Evolutionary conservation across 2,329 filamentous ascomycete genomes (phyloP).

Genomic region (Chrysosporium keratinophilum): DNA sequence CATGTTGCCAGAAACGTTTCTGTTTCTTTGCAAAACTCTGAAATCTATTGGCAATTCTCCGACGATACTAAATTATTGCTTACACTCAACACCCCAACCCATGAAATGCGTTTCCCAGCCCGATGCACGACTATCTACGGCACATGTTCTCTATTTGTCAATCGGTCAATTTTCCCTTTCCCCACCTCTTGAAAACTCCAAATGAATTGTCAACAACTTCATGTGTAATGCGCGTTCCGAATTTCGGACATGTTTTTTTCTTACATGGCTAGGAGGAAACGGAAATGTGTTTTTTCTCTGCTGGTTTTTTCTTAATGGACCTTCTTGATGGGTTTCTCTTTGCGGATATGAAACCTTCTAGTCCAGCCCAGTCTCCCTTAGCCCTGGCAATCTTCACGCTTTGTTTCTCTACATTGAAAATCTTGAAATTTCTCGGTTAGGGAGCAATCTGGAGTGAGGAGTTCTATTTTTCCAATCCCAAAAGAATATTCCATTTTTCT

Average conservation of each 20-base stretch:
- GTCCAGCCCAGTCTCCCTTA: background rate
- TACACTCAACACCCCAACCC: background rate
- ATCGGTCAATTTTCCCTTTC: background rate
- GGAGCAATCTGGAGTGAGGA: slow-evolving; percentile 13
- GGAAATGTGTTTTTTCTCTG: background rate
- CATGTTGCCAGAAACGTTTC: background rate
- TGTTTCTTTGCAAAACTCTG: background rate
- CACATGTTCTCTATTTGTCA: background rate
- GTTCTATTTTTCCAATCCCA: slow-evolving; percentile 6
- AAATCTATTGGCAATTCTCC: too few species aligned
- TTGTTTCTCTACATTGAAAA: slow-evolving; percentile 8
- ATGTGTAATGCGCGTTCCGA: slow-evolving; percentile 1
- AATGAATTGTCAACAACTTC: slow-evolving; percentile 1
- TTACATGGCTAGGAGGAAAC: slow-evolving; percentile 8
- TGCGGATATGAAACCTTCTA: background rate
- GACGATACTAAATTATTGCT: background rate
- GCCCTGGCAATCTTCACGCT: background rate
- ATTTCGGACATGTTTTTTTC: slow-evolving; percentile 4
- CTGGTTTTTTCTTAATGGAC: background rate
- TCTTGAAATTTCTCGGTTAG: slow-evolving; percentile 7
- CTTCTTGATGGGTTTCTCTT: background rate
- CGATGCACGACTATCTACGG: background rate
- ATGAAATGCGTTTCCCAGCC: background rate
- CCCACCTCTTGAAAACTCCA: background rate
- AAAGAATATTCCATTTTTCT: slow-evolving; percentile 1